These are phyloP conservation scores for Quillaja saponaria DNA, from an alignment of 306 rosid species.

Conservation along the genomic window DNA sequence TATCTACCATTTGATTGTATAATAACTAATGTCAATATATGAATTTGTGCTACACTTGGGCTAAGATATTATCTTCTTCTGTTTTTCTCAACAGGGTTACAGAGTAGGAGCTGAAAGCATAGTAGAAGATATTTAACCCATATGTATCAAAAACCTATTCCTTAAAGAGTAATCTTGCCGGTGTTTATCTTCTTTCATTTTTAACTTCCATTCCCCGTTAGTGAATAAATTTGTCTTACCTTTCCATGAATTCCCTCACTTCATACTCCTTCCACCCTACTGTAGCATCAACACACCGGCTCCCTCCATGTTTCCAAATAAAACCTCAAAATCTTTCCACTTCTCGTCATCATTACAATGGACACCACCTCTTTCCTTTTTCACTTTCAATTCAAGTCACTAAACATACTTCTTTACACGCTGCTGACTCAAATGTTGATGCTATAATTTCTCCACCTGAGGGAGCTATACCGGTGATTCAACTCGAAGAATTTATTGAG, in stretches of 20 bases:
- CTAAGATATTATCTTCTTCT: no score
- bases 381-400: neutral
- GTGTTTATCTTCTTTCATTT: no score
- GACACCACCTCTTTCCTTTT: neutral
- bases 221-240: neutral
- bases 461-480: slow-evolving; percentile 40
- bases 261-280: slow-evolving; percentile 18
- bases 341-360: neutral
- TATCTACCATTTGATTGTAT: no score
- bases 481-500: slow-evolving; percentile 42
- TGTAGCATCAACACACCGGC: slow-evolving; percentile 19
- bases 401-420: neutral
- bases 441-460: slow-evolving; percentile 41
- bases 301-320: slow-evolving; percentile 25
- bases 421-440: slow-evolving; percentile 10
- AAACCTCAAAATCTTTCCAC: slow-evolving; percentile 9
- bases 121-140: no score
- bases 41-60: no score
- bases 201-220: no score
- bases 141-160: no score
- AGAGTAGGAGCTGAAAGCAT: no score
- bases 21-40: no score
- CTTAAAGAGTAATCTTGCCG: no score
- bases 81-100: no score
- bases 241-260: slow-evolving; percentile 45